phyloP scores from a whole-genome alignment of 495 filamentous ascomycete species.

The Clohesyomyces aquaticus region DNA sequence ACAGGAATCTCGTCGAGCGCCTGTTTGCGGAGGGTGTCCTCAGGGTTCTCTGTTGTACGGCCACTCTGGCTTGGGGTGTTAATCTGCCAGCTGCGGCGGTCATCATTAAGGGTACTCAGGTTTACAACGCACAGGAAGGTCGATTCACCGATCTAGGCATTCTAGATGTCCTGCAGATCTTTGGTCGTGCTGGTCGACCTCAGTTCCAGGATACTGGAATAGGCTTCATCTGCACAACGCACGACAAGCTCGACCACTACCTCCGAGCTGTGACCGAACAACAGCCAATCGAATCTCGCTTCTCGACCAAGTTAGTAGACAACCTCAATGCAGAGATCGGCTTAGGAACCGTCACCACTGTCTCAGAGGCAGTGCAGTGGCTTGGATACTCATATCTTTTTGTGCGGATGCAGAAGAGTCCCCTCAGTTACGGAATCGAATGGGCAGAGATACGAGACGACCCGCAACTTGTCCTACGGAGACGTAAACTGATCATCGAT shows the following conservation, averaged over 20 bases:
- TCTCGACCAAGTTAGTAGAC: constrained; percentile 88
- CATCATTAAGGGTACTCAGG: constrained; percentile 94
- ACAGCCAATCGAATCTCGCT: constrained; percentile 91
- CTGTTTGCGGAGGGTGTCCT: constrained; percentile 86
- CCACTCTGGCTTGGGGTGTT: constrained; percentile 97
- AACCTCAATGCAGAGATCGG: constrained; percentile 96
- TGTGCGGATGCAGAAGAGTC: constrained; percentile 91
- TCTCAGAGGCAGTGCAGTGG: constrained; percentile 94
- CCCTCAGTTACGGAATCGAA: constrained; percentile 92
- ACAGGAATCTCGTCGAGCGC: constrained; percentile 90
- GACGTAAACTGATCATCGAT: constrained; percentile 80
- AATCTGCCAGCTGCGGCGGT: constrained; percentile 97
- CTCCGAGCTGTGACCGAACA: constrained; percentile 91
- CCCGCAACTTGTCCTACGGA: constrained; percentile 77
- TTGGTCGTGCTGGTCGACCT: constrained; percentile 94
- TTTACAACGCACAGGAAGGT: constrained; percentile 94
- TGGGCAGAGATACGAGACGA: constrained; percentile 90
- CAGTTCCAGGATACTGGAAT: constrained; percentile 97
- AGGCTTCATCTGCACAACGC: constrained; percentile 93
- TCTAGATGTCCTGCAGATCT: constrained; percentile 96
- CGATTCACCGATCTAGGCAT: constrained; percentile 97
- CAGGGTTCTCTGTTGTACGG: constrained; percentile 97
- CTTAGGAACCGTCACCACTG: constrained; percentile 90
- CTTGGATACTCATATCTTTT: constrained; percentile 97
- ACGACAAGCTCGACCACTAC: constrained; percentile 92